Evolutionary conservation across 1,284 basidiomycete species (phyloP), one percentile per base, ranked within the genome.

Genomic region (Somion occarium): DNA sequence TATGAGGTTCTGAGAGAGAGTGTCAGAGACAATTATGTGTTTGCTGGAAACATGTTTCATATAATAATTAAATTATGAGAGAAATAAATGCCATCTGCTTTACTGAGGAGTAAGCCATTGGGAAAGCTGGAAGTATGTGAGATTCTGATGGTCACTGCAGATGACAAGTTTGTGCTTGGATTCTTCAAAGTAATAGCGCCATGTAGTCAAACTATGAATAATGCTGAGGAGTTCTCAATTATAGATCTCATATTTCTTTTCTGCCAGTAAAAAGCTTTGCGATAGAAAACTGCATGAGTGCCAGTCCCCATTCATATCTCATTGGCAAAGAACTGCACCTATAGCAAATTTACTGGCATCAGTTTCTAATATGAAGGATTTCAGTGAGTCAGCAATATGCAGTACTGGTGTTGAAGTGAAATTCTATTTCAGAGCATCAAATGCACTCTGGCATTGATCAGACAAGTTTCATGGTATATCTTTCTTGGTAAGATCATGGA

Each of bases 401-500:
- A 47, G 30, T 34, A 47, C 45, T 9, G 45, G 45, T 27, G 18
- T 19, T 7, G 45, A 13, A 4, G 25, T 20, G 15, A 47, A 34
- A 18, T 34, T 12, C 18, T 4, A 5, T 20, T 47, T 47, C 5
- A 47, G 30, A 4, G 7, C 25, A 20, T 47, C n/a, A 23, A 47
- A 47, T 20, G 19, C 45, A 19, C 5, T 47, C 19, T 47, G 25
- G 25, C 24, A 47, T 27, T 27, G 15, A 13, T 12, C n/a, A 19
- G 5, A 9, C 45, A 23, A 47, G 5, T 47, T 37, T 27, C 45
- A 47, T 4, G 45, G 30, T 4, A 9, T 5, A 13, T 34, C 25
- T 23, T 47, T 47, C 25, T 20, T 47, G 45, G 30, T 47, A 20
- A 47, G 45, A 13, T 38, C 24, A 38, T 34, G 24, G 0, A 79